Percentiles rank a stretch among this genome's conserved stretches.
Conservation (phyloP, 2,329 filamentous ascomycete genomes). For the Cytospora chrysosperma region DNA sequence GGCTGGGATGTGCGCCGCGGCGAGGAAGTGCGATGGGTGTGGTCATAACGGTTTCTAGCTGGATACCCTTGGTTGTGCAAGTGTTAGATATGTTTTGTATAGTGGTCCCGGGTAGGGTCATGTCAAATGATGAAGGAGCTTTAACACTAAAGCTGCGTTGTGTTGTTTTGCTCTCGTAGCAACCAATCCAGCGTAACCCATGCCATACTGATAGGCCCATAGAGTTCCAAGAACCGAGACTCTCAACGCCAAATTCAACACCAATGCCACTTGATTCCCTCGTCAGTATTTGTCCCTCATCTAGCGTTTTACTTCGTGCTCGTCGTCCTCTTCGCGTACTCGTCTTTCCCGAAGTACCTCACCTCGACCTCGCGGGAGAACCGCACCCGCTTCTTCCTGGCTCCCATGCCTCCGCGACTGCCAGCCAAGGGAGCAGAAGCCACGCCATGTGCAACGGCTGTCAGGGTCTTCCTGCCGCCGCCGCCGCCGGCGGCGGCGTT, state of each 20-base stretch:
- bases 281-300: background rate
- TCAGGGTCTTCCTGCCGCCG: background rate
- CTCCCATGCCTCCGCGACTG: background rate
- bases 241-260: background rate
- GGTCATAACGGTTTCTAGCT: background rate
- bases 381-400: conserved; percentile 3
- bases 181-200: no score
- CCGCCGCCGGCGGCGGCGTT: no score
- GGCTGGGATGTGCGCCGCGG: background rate
- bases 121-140: background rate
- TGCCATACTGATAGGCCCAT: no score
- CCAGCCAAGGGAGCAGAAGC: background rate
- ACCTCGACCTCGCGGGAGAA: background rate
- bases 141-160: background rate
- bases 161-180: background rate
- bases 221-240: no score
- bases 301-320: background rate
- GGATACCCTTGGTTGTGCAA: background rate
- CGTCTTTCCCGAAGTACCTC: background rate
- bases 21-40: background rate
- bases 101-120: background rate
- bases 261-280: background rate
- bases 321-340: background rate
- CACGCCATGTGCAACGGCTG: background rate
- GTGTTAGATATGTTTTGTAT: background rate